Evolutionary conservation across 768 basidiomycete species (phyloP).

Genomic region (Lentinus brumalis): DNA sequence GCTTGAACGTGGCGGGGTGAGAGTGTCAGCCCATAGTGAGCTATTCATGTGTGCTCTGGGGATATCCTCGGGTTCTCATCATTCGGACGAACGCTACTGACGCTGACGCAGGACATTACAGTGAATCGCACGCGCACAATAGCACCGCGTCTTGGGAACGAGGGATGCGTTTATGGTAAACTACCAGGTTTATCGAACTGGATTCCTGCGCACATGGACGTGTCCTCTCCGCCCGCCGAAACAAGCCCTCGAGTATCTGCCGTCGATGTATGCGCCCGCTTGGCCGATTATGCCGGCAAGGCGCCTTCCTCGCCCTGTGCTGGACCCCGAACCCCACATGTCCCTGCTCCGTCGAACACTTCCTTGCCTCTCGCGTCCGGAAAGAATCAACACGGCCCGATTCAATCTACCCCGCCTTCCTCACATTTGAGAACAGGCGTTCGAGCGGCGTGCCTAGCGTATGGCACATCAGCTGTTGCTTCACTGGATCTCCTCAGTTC

Average conservation of each 20-base stretch:
- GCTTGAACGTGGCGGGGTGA: conserved; percentile 1
- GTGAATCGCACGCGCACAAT: not conserved
- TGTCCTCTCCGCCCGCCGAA: not conserved
- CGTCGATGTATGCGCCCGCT: conserved; percentile 9
- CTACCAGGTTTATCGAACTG: not conserved
- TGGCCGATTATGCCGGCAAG: conserved; percentile 1
- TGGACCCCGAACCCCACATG: conserved; percentile 9
- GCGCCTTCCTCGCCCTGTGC: not conserved
- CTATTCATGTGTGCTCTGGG: conserved; percentile 12
- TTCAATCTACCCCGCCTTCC: conserved; percentile 13
- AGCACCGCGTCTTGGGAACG: conserved; percentile 14
- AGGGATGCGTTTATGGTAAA: conserved; percentile 9
- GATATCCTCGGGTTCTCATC: conserved; percentile 12
- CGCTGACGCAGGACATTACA: not conserved
- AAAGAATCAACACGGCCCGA: conserved; percentile 6
- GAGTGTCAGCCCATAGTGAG: conserved; percentile 14
- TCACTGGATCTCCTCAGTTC: conserved; percentile 6
- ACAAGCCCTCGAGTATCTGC: conserved; percentile 10
- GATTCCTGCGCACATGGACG: conserved; percentile 8
- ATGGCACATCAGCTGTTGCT: conserved; percentile 16
- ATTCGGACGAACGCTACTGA: conserved; percentile 5
- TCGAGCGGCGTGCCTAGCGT: conserved; percentile 11
- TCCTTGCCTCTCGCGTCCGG: conserved; percentile 4
- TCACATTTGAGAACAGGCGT: not conserved
- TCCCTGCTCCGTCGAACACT: conserved; percentile 1